Base-by-base conservation (phyloP, 192 early-diverging fungal species). In the Phlyctochytrium planicorne region DNA sequence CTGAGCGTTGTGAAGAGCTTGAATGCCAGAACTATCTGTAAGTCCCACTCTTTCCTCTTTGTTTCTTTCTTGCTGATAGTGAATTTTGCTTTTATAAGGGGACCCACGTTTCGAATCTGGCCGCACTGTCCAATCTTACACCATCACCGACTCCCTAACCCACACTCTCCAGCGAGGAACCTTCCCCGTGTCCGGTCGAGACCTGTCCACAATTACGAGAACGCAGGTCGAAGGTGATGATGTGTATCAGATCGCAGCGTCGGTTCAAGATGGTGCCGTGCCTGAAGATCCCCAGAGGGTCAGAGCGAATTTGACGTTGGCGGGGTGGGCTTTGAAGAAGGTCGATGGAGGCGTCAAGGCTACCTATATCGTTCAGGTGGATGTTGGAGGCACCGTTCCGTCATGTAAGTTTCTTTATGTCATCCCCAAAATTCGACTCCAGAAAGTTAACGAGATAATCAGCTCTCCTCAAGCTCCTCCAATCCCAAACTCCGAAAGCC, bases 321-420 rank as follows among this genome's bases (percentile, higher is more conserved):
- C 73, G 23, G 70, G 71, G 27, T 79, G 78, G 78, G 63, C 64
- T 31, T 34, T 79, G 3, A 70, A 60, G 40, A 52, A 63, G 24
- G 59, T 57, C 0, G 47, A 32, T 0, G 59, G 68, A 14, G 78
- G 78, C n/a, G 50, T 79, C 12, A 32, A 25, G 17, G 53, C 56
- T 2, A 64, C 70, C 52, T 79, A 79, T 63, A 65, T 79, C 30
- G 71, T 75, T 2, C 74, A 79, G 29, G 68, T 79, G 16, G 78
- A 79, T 55, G 65, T 75, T 36, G 76, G 76, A 36, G 78, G 78
- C 33, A 64, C 61, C 23, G 60, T 79, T 63, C 71, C 73, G 2
- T 32, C 37, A n/a, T 75, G 67, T 75, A 37, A 47, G 40, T 62
- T 63, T 69, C 32, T 17, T 62, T 35, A n/a, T 4, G 2, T 47